phyloP scores from a whole-genome alignment of 495 filamentous ascomycete genomes.

The Aspergillus sclerotioniger region DNA sequence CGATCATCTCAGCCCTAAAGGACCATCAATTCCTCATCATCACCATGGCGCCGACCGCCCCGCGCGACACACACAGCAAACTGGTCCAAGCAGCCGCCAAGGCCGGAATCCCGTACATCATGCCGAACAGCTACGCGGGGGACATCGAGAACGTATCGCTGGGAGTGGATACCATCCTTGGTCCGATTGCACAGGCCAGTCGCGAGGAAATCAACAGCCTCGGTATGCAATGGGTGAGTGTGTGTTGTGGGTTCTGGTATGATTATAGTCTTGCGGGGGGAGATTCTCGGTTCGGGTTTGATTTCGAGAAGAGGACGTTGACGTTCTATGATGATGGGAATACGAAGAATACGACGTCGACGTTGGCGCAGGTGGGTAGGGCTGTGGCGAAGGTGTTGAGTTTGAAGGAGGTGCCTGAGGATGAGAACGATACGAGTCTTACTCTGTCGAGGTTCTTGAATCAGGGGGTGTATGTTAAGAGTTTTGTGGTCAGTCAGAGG shows the following conservation, averaged over 20 bases:
- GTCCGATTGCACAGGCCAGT: too few relatives aligned
- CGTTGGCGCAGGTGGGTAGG: constrained; percentile 46
- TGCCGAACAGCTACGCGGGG: constrained; percentile 57
- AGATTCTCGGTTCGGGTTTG: constrained; percentile 42
- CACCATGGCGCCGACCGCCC: constrained; percentile 48
- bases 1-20: constrained; percentile 47
- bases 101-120: constrained; percentile 59
- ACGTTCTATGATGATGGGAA: constrained; percentile 55
- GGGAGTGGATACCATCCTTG: constrained; percentile 17
- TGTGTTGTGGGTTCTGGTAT: constrained; percentile 54
- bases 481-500: constrained; percentile 50
- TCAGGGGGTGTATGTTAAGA: constrained; percentile 41
- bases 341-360: constrained; percentile 35
- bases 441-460: constrained; percentile 40
- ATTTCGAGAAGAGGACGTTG: constrained; percentile 39
- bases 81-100: constrained; percentile 62
- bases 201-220: constrained; percentile 13
- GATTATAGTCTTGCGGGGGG: constrained; percentile 46
- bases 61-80: constrained; percentile 44
- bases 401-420: constrained; percentile 47
- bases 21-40: constrained; percentile 62
- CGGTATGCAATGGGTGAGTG: constrained; percentile 43
- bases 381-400: constrained; percentile 45
- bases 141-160: constrained; percentile 32
- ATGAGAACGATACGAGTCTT: constrained; percentile 38